Conservation (phyloP, 2,329 filamentous ascomycete species). For the Alternaria ventricosa region DNA sequence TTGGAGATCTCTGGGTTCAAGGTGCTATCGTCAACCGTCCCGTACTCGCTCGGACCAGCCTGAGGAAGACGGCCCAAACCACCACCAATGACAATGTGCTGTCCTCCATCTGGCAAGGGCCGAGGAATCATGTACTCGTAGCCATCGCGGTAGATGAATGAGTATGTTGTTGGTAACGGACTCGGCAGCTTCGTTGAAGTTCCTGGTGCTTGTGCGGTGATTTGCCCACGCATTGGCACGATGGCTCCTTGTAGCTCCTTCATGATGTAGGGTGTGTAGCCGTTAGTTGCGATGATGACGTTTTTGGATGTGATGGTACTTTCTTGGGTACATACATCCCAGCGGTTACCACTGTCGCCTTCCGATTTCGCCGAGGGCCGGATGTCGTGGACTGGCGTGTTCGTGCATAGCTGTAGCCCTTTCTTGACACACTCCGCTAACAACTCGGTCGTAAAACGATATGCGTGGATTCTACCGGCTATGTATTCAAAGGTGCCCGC, state of each 20-base stretch:
- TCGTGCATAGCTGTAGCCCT: constrained; percentile 36
- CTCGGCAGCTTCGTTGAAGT: constrained; percentile 46
- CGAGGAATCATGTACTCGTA: constrained; percentile 73
- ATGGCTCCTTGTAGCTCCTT: constrained; percentile 48
- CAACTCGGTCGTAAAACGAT: constrained; percentile 38
- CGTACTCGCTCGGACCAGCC: constrained; percentile 58
- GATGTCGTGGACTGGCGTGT: constrained; percentile 36
- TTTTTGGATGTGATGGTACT: constrained; percentile 20
- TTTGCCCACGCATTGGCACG: constrained; percentile 51
- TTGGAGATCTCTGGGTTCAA: constrained; percentile 59
- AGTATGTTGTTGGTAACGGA: constrained; percentile 62
- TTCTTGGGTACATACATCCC: constrained; percentile 29
- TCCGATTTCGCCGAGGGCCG: not conserved
- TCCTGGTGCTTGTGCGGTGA: constrained; percentile 47
- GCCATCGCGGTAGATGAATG: constrained; percentile 65
- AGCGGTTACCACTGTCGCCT: not conserved
- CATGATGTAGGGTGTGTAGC: constrained; percentile 42
- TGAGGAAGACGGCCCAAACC: constrained; percentile 55
- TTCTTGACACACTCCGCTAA: constrained; percentile 33
- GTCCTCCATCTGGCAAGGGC: constrained; percentile 45
- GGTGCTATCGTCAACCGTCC: constrained; percentile 63
- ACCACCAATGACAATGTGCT: constrained; percentile 69
- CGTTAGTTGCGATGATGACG: constrained; percentile 46
- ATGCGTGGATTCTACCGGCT: constrained; percentile 42
- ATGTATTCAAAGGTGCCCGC: constrained; percentile 41